Conservation (phyloP, 768 basidiomycete species). For the Strobilomyces dryophilus region DNA sequence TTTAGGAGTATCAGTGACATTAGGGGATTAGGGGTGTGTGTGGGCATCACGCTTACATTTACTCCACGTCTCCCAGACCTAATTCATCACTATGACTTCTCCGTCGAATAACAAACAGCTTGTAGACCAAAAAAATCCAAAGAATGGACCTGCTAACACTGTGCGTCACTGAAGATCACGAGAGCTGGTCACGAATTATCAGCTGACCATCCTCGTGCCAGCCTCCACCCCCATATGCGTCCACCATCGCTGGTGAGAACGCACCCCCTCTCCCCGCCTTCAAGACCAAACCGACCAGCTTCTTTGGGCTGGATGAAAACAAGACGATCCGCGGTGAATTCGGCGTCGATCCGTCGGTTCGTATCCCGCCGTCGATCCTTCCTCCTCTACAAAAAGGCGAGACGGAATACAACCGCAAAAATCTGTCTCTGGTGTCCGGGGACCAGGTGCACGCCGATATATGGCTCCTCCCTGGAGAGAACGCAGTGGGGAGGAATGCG, state of each 20-base stretch:
- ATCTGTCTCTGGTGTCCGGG: constrained; percentile 32
- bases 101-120: neutral
- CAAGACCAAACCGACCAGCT: constrained; percentile 30
- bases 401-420: constrained; percentile 37
- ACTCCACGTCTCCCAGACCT: no score
- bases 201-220: neutral
- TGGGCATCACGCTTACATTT: no score
- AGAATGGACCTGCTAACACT: constrained; percentile 1
- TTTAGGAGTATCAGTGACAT: no score
- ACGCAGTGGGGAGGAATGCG: no score
- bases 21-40: no score
- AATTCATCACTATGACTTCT: no score
- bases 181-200: neutral
- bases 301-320: constrained; percentile 9
- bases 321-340: constrained; percentile 26
- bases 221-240: constrained; percentile 24
- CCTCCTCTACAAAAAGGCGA: constrained; percentile 35
- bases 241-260: neutral
- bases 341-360: constrained; percentile 40
- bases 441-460: constrained; percentile 38
- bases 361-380: constrained; percentile 36
- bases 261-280: neutral
- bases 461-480: constrained; percentile 22
- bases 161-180: neutral
- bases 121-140: neutral